These are phyloP conservation scores for Ophiostoma sp. DNA, from an alignment of 2,329 filamentous ascomycete species.

Conservation along the genomic window DNA sequence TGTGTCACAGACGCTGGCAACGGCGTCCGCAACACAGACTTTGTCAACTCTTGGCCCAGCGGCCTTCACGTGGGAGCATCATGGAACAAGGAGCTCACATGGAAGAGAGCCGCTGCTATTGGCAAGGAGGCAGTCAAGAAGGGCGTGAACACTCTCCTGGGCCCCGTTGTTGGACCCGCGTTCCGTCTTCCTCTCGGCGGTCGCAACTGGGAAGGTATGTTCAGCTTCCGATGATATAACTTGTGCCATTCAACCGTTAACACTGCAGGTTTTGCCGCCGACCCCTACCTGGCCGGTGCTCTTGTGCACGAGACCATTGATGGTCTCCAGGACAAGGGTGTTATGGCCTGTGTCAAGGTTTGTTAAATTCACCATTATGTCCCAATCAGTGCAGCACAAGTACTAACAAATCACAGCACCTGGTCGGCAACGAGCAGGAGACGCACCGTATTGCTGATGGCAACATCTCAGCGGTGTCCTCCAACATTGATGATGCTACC, in stretches of 20 bases:
- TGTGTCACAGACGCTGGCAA: constrained; percentile 45
- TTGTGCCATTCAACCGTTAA: not conserved
- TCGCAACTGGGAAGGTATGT: constrained; percentile 53
- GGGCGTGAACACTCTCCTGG: constrained; percentile 67
- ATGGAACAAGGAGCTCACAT: constrained; percentile 70
- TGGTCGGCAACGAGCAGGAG: constrained; percentile 48
- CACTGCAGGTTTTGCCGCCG: constrained; percentile 36
- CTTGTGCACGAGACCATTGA: constrained; percentile 52
- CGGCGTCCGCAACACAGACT: constrained; percentile 41
- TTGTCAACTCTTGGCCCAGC: constrained; percentile 41
- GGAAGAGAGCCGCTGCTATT: constrained; percentile 65
- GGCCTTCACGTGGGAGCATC: constrained; percentile 40
- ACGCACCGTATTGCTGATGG: constrained; percentile 48
- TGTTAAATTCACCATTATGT: not conserved
- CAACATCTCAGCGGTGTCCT: constrained; percentile 42
- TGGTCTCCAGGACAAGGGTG: constrained; percentile 65
- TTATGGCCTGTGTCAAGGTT: constrained; percentile 53
- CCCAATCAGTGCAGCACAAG: too few relatives aligned
- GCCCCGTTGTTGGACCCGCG: constrained; percentile 66
- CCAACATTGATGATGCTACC: constrained; percentile 43
- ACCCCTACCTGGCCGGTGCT: constrained; percentile 56
- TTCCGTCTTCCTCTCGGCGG: constrained; percentile 58
- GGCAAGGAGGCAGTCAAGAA: constrained; percentile 70
- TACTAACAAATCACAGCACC: constrained; percentile 42
- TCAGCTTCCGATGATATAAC: not conserved